Percentiles rank a stretch among this genome's conserved stretches.
Conservation (phyloP, 495 filamentous ascomycete genomes). For the Bacidia gigantensis region DNA sequence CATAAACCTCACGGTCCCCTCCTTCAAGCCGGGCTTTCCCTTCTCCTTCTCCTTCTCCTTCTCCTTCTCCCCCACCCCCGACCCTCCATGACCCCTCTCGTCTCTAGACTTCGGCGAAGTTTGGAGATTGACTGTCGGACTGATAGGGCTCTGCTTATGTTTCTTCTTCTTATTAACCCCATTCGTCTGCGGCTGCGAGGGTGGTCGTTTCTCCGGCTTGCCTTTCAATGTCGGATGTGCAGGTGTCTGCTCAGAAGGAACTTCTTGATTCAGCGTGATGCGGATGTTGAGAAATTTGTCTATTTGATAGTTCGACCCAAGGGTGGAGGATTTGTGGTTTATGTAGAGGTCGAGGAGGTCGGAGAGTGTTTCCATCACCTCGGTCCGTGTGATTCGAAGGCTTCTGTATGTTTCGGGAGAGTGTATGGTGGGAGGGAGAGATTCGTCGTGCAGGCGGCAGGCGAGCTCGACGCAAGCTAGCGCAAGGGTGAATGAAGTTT, state of each 20-base stretch:
- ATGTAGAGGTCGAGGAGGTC: conserved; percentile 82
- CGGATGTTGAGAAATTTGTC: conserved; percentile 70
- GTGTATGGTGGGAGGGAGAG: conserved; percentile 27
- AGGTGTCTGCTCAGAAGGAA: conserved; percentile 37
- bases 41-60: conserved; percentile 6
- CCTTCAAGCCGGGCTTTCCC: conserved; percentile 40
- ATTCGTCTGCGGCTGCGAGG: conserved; percentile 1
- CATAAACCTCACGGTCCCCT: conserved; percentile 81
- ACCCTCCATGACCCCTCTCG: conserved; percentile 26
- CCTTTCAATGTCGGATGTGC: conserved; percentile 31
- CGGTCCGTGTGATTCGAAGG: conserved; percentile 49
- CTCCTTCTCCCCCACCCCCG: neutral
- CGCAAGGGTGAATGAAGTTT: conserved; percentile 64
- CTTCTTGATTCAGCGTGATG: conserved; percentile 70
- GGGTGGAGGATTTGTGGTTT: conserved; percentile 58
- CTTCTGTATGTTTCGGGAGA: conserved; percentile 33
- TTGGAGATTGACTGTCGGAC: conserved; percentile 9
- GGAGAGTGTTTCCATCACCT: conserved; percentile 73
- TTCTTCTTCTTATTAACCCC: conserved; percentile 8
- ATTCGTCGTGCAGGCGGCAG: conserved; percentile 44
- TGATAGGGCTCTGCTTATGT: conserved; percentile 5
- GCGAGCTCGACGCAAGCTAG: conserved; percentile 72
- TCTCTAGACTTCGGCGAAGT: conserved; percentile 15
- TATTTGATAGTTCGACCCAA: conserved; percentile 56
- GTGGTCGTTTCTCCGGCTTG: neutral